A percentile compares a stretch with the other conserved stretches of the same genome.
These are phyloP conservation scores for Gomphus bonarii DNA, from an alignment of 1,284 basidiomycete species.

Conservation along the genomic window DNA sequence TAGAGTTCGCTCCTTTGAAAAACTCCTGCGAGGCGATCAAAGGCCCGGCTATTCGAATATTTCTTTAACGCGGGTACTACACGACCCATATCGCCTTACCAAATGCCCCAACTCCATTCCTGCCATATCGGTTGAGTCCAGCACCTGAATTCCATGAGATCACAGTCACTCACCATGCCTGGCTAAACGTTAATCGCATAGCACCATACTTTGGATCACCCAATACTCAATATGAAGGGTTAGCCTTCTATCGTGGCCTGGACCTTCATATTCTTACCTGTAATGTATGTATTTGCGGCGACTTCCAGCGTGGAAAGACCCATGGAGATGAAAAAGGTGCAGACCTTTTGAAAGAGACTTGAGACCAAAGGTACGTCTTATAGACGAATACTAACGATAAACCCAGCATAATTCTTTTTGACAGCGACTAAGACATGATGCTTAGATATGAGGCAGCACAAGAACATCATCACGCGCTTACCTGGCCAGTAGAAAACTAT, in stretches of 20 bases:
- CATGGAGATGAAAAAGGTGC: slow-evolving; percentile 12
- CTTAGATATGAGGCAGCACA: not conserved
- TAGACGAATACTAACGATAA: slow-evolving; percentile 3
- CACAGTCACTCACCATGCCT: slow-evolving; percentile 26
- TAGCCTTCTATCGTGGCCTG: not conserved
- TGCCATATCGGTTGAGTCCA: slow-evolving; percentile 51
- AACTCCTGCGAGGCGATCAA: slow-evolving; percentile 73
- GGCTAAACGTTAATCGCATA: slow-evolving; percentile 72
- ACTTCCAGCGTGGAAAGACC: slow-evolving; percentile 63
- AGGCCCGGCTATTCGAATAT: slow-evolving; percentile 41
- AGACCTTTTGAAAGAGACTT: not conserved
- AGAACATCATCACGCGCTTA: not conserved
- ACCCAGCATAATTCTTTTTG: slow-evolving; percentile 11
- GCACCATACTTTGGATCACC: slow-evolving; percentile 63
- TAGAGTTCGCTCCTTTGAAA: slow-evolving; percentile 54
- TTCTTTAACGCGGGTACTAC: not conserved
- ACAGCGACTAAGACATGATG: slow-evolving; percentile 8
- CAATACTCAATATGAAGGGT: slow-evolving; percentile 27
- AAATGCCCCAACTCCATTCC: slow-evolving; percentile 10
- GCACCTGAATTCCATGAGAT: not conserved
- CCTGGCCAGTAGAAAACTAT: slow-evolving; percentile 11
- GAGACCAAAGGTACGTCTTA: not conserved
- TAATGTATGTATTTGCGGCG: slow-evolving; percentile 74
- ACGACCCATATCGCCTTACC: not conserved
- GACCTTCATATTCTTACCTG: slow-evolving; percentile 22